Base-by-base conservation (phyloP, 495 filamentous ascomycete genomes). In the Thermothielavioides terrestris region DNA sequence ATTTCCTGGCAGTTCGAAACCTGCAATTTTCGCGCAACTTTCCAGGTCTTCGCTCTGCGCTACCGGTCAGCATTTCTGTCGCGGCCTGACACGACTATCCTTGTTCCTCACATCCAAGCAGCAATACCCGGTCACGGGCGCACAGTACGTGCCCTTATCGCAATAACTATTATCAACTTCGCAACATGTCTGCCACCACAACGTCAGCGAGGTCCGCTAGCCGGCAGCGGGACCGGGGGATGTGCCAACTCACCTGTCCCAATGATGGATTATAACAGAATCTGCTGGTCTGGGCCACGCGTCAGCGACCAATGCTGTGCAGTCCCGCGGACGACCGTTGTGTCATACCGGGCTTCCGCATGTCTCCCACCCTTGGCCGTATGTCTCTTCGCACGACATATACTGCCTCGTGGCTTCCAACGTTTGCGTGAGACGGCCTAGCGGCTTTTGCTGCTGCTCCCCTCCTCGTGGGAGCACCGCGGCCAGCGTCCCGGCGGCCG, bases 41-140 rank as follows among this genome's bases (percentile, higher is more conserved):
- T 32, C 61, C 18, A 69, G 39, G 26, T 71, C 63, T 46, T 70
- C 66, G 46, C 56, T 58, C 68, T 73, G 25, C 18, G 20, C 12
- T 44, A 28, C 58, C 26, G 23, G 58, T 55, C 51, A 60, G 42
- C 44, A 10, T 35, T 49, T 10, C 25, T 18, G 10, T 6, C 30
- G 12, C 7, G 2, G 15, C 9, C n/a, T 26, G 23, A 2, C 18
- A 30, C 28, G 32, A 35, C 12, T 23, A 1, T 3, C 8, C 17
- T 11, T 6, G 32, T 9, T n/a, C 38, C 63, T 21, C 60, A 71
- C 68, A 22, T 69, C 62, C 4, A 60, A 42, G 44, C 70, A 74
- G 31, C 70, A 73, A 38, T 61, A 70, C 4, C 69, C 69, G 7
- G 64, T 67, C 1, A 68, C 62, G 1, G 70, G 68, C 14, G 70